These are phyloP conservation scores for Smallanthus sonchifolius DNA, from an alignment of 129 eudicot genomes.

Conservation along the genomic window DNA sequence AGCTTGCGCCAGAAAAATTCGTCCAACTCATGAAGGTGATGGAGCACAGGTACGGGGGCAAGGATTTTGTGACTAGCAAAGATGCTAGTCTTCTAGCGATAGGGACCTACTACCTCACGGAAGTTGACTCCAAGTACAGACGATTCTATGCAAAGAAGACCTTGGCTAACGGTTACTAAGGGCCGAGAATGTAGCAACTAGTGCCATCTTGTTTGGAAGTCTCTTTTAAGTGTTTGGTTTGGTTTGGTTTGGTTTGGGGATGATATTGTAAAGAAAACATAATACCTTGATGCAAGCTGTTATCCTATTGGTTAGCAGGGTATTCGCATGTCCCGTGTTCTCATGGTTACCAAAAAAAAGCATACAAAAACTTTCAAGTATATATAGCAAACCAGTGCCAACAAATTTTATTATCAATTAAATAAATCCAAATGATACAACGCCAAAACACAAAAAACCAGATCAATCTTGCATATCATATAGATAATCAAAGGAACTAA, in stretches of 20 bases:
- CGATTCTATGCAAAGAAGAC: constrained; percentile 68
- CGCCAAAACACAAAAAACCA: constrained; percentile 12
- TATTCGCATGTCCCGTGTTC: too few relatives aligned
- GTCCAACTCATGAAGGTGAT: constrained; percentile 67
- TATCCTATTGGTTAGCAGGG: too few relatives aligned
- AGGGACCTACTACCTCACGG: constrained; percentile 71
- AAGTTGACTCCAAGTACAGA: constrained; percentile 73
- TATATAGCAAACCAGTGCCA: neutral
- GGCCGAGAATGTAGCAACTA: neutral
- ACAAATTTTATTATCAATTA: constrained; percentile 17
- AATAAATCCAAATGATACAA: constrained; percentile 20
- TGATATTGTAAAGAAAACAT: constrained; percentile 5
- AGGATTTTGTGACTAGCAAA: constrained; percentile 79
- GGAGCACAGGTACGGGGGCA: constrained; percentile 90
- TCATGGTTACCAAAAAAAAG: too few relatives aligned
- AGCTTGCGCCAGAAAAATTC: constrained; percentile 68
- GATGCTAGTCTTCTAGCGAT: constrained; percentile 68
- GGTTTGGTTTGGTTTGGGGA: constrained; percentile 10
- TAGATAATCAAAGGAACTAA: constrained; percentile 4
- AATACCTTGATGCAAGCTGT: too few relatives aligned
- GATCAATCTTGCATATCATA: constrained; percentile 4
- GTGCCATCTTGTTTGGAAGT: constrained; percentile 18
- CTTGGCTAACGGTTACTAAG: constrained; percentile 53
- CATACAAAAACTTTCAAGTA: neutral
- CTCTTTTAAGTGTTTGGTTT: constrained; percentile 12